These are phyloP conservation scores for Solanum etuberosum DNA, from an alignment of 257 asterid genomes.

Conservation along the genomic window DNA sequence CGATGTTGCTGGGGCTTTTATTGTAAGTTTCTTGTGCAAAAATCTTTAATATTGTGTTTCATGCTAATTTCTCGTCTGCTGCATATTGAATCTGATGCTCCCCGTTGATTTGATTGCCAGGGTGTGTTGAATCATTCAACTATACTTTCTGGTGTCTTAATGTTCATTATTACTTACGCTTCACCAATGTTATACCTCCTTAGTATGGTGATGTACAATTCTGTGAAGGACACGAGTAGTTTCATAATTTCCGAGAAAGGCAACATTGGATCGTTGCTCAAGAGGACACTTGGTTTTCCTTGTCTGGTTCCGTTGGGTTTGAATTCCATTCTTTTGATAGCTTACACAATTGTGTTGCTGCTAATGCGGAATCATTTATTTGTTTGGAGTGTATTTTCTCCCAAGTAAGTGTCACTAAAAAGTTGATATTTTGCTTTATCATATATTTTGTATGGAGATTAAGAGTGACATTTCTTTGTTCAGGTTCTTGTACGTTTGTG, in stretches of 20 bases:
- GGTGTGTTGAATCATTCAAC: constrained; percentile 90
- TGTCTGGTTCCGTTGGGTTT: constrained; percentile 66
- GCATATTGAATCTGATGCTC: constrained; percentile 1
- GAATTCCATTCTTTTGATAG: constrained; percentile 58
- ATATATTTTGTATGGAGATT: background rate
- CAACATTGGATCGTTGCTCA: constrained; percentile 34
- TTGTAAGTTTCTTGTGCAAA: constrained; percentile 22
- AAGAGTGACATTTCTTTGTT: background rate
- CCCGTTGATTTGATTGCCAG: constrained; percentile 22
- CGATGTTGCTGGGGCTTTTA: constrained; percentile 93
- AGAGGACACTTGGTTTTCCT: constrained; percentile 43
- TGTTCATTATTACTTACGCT: constrained; percentile 87
- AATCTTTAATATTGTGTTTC: background rate
- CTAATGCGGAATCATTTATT: constrained; percentile 85
- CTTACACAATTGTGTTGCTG: constrained; percentile 57
- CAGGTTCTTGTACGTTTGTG: constrained; percentile 83
- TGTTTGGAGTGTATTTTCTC: constrained; percentile 94
- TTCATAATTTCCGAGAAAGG: constrained; percentile 3
- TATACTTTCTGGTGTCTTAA: constrained; percentile 62
- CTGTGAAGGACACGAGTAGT: constrained; percentile 21
- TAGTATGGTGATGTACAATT: constrained; percentile 44
- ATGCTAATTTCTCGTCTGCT: background rate
- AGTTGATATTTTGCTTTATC: background rate
- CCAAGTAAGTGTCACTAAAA: constrained; percentile 49
- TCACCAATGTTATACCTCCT: constrained; percentile 69